These are phyloP conservation scores for Tetradesmus obliquus DNA, from an alignment of 139 green algal genomes.

Conservation along the genomic window DNA sequence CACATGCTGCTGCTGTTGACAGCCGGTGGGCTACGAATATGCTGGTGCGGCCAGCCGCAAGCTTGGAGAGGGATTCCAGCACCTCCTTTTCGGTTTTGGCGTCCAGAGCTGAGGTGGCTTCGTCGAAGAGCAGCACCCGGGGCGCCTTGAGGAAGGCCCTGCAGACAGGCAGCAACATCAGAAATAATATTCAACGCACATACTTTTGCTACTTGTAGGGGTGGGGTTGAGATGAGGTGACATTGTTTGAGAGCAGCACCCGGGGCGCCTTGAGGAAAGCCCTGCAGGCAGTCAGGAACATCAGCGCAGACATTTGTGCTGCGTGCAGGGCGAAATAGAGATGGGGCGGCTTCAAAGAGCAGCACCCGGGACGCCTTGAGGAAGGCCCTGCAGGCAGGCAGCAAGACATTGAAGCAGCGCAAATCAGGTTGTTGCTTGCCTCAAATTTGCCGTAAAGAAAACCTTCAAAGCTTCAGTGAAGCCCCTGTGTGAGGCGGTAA, in stretches of 20 bases:
- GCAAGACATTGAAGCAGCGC: not conserved
- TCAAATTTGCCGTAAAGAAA: too few species aligned
- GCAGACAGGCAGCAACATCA: slow-evolving; percentile 25
- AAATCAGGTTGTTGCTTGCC: not conserved
- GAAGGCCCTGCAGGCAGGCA: slow-evolving; percentile 51
- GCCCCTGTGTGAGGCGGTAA: too few species aligned
- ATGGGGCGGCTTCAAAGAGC: slow-evolving; percentile 93
- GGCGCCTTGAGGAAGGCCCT: slow-evolving; percentile 72
- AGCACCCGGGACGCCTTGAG: slow-evolving; percentile 76
- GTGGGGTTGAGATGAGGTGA: slow-evolving; percentile 78
- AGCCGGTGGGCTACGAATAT: slow-evolving; percentile 97
- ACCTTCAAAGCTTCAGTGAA: too few species aligned
- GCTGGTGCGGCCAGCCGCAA: slow-evolving; percentile 87
- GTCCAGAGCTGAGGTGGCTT: slow-evolving; percentile 95
- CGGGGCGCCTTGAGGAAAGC: slow-evolving; percentile 69
- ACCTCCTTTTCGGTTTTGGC: slow-evolving; percentile 80
- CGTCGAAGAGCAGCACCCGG: slow-evolving; percentile 89
- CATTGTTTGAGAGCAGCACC: slow-evolving; percentile 94
- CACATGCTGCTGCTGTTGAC: slow-evolving; percentile 88
- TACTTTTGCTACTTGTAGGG: not conserved
- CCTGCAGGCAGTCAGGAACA: slow-evolving; percentile 39
- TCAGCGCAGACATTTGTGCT: not conserved
- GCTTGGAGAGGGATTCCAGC: slow-evolving; percentile 61
- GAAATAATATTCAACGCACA: not conserved
- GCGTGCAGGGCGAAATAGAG: slow-evolving; percentile 41